Conservation (phyloP, 495 filamentous ascomycete genomes). For the Lasiosphaeris hirsuta region DNA sequence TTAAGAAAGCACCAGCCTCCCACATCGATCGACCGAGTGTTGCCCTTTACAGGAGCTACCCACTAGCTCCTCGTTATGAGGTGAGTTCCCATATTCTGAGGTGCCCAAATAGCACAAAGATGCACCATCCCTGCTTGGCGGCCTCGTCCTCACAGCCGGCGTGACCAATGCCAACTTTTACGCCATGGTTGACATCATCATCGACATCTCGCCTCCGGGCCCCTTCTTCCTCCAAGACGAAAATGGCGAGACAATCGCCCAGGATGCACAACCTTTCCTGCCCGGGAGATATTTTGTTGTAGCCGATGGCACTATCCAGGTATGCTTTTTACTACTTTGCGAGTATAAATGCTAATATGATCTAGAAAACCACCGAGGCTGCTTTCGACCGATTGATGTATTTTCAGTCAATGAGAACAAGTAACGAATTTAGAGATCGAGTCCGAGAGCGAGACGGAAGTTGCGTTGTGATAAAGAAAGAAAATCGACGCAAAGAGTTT, state of each 20-base stretch:
- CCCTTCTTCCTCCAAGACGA: constrained; percentile 7
- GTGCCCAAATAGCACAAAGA: too few species aligned
- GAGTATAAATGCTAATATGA: neutral
- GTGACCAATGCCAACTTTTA: constrained; percentile 11
- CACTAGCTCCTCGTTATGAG: too few species aligned
- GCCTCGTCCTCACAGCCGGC: constrained; percentile 4
- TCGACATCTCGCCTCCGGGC: too few species aligned
- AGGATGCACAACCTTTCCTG: constrained; percentile 1
- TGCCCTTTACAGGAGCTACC: too few species aligned
- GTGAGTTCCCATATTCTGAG: too few species aligned
- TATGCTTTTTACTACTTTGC: neutral
- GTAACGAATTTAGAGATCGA: neutral
- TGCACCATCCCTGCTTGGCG: constrained; percentile 1
- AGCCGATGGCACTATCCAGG: constrained; percentile 6
- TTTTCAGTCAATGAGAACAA: constrained; percentile 1
- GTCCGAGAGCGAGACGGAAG: constrained; percentile 7
- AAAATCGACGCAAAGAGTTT: neutral
- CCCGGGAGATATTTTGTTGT: constrained; percentile 9
- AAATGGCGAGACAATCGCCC: constrained; percentile 2
- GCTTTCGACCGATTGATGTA: constrained; percentile 1
- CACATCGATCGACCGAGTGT: too few species aligned
- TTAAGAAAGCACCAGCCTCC: too few species aligned
- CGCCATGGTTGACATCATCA: constrained; percentile 7
- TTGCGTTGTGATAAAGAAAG: constrained; percentile 8
- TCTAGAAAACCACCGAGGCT: constrained; percentile 6